Conservation (phyloP, 2,329 filamentous ascomycete genomes). For the Phyllosticta citribraziliensis region DNA sequence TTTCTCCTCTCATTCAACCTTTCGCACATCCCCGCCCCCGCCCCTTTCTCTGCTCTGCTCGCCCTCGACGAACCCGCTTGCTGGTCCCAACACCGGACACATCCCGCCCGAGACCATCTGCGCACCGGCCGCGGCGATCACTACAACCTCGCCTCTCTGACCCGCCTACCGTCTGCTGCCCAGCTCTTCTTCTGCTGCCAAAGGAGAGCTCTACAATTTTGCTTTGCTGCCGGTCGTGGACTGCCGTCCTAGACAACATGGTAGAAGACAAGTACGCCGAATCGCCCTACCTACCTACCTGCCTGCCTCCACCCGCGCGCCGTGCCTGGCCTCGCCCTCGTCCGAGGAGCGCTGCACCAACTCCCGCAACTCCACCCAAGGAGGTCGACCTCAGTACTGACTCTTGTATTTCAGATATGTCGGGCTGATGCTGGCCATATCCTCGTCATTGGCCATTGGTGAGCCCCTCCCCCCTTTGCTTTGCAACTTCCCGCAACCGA, state of each 20-base stretch:
- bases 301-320: not conserved
- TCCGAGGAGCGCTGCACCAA: not conserved
- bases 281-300: conserved; percentile 1
- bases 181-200: not conserved
- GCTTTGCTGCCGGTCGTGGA: not conserved
- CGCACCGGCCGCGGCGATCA: not conserved
- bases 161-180: not conserved
- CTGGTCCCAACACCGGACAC: not conserved
- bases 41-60: not conserved
- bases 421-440: conserved; percentile 30
- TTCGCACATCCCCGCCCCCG: too few relatives aligned
- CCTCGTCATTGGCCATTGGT: conserved; percentile 32
- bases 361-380: not conserved
- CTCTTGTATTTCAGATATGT: conserved; percentile 24
- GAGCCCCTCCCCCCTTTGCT: conserved; percentile 10
- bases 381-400: not conserved
- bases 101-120: not conserved
- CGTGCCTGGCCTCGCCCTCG: not conserved
- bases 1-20: not conserved
- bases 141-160: not conserved
- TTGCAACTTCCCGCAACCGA: not conserved
- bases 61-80: not conserved
- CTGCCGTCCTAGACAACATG: conserved; percentile 15
- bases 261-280: conserved; percentile 31
- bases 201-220: not conserved